These are phyloP conservation scores for Aphelidium insulamus DNA, from an alignment of 371 early-diverging fungal genomes.

Conservation along the genomic window DNA sequence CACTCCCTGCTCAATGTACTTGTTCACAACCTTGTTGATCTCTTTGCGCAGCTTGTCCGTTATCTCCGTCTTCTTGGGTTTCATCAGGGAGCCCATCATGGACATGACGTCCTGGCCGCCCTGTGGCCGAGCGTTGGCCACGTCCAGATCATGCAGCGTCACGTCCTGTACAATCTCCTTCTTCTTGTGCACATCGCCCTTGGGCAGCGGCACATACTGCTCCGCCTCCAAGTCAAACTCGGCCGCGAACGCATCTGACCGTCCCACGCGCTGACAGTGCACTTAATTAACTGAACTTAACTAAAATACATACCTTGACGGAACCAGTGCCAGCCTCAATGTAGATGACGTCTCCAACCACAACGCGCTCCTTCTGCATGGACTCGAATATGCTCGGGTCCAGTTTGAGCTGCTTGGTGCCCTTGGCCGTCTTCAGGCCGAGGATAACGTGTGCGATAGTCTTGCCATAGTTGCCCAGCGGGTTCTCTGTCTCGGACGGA, in stretches of 20 bases:
- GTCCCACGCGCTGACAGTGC: slow-evolving; percentile 60
- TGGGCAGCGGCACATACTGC: slow-evolving; percentile 90
- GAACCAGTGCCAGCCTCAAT: slow-evolving; percentile 95
- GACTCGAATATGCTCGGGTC: slow-evolving; percentile 93
- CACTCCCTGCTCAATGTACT: slow-evolving; percentile 94
- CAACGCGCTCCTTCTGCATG: slow-evolving; percentile 88
- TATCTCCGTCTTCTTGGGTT: slow-evolving; percentile 95
- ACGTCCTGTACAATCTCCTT: slow-evolving; percentile 93
- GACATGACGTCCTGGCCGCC: slow-evolving; percentile 94
- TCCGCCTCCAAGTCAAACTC: slow-evolving; percentile 94
- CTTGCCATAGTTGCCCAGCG: slow-evolving; percentile 78
- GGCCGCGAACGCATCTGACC: slow-evolving; percentile 82
- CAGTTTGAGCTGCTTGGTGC: slow-evolving; percentile 90
- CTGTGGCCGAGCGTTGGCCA: slow-evolving; percentile 90
- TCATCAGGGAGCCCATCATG: slow-evolving; percentile 88
- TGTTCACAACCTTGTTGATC: slow-evolving; percentile 97
- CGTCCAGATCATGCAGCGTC: slow-evolving; percentile 95
- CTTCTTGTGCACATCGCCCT: slow-evolving; percentile 97
- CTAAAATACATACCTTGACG: slow-evolving; percentile 50
- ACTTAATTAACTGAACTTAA: neutral
- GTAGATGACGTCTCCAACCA: slow-evolving; percentile 93
- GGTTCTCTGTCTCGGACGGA: slow-evolving; percentile 87
- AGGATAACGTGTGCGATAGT: slow-evolving; percentile 86
- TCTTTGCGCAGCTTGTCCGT: slow-evolving; percentile 90
- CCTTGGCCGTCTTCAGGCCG: slow-evolving; percentile 93